Evolutionary conservation across 352 stramenopile species (phyloP).

Genomic region (Phytophthora hibernalis): DNA sequence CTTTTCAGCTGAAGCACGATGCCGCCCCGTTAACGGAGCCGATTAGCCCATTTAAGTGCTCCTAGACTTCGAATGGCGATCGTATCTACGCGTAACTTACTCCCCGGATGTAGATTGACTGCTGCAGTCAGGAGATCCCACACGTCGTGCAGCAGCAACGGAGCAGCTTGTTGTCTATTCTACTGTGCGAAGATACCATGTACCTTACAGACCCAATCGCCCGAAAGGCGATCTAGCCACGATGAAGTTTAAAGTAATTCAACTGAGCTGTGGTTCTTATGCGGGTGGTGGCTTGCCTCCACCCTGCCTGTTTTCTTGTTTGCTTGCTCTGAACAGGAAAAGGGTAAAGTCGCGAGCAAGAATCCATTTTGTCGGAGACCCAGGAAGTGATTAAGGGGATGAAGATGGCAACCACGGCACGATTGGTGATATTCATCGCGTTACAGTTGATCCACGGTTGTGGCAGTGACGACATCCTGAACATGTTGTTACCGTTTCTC

Average conservation of each 20-base stretch:
- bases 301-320: constrained; percentile 43
- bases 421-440: constrained; percentile 18
- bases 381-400: background rate
- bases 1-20: constrained; percentile 60
- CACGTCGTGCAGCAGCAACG: constrained; percentile 2
- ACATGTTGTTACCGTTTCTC: constrained; percentile 50
- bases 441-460: constrained; percentile 9
- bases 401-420: background rate
- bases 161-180: constrained; percentile 5
- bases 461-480: constrained; percentile 35
- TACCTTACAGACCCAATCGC: constrained; percentile 36
- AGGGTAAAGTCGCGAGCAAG: background rate
- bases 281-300: constrained; percentile 16
- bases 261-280: constrained; percentile 12
- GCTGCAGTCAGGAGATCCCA: constrained; percentile 13
- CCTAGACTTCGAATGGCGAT: constrained; percentile 22
- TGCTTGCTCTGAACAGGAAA: constrained; percentile 8
- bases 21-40: constrained; percentile 60
- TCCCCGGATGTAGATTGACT: constrained; percentile 3
- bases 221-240: constrained; percentile 19
- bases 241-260: constrained; percentile 26
- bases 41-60: constrained; percentile 52
- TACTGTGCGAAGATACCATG: constrained; percentile 23
- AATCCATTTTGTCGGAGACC: background rate
- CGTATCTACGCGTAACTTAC: background rate